Evolutionary conservation across 352 stramenopile species (phyloP).

Genomic region (Pythium diclinum): DNA sequence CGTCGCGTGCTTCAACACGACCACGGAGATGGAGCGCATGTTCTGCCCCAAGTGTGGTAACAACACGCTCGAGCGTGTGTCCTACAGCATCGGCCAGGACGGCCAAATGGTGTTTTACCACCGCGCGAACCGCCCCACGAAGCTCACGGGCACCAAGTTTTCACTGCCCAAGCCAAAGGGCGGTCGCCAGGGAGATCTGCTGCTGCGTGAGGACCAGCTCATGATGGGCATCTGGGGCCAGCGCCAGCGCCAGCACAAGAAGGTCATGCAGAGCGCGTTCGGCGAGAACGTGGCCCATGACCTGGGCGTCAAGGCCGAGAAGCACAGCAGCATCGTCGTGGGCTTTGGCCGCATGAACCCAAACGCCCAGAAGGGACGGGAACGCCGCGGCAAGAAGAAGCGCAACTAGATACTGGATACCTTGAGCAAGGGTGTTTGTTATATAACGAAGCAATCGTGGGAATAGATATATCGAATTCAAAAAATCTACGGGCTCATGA

Average conservation of each 20-base stretch:
- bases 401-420: slow-evolving; percentile 44
- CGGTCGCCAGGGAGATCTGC: slow-evolving; percentile 91
- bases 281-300: slow-evolving; percentile 93
- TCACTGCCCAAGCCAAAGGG: slow-evolving; percentile 95
- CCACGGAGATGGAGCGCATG: slow-evolving; percentile 88
- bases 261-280: slow-evolving; percentile 92
- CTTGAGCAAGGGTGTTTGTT: not conserved
- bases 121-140: slow-evolving; percentile 76
- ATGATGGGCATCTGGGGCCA: slow-evolving; percentile 96
- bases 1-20: slow-evolving; percentile 95
- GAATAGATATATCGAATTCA: slow-evolving; percentile 9
- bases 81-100: slow-evolving; percentile 92
- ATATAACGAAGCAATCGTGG: slow-evolving; percentile 9
- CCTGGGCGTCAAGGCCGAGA: slow-evolving; percentile 91
- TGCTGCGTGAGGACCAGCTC: slow-evolving; percentile 97
- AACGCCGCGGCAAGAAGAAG: slow-evolving; percentile 98
- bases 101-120: slow-evolving; percentile 88
- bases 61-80: slow-evolving; percentile 93
- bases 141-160: slow-evolving; percentile 96
- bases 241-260: slow-evolving; percentile 90
- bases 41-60: slow-evolving; percentile 98
- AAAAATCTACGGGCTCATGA: not conserved
- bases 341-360: slow-evolving; percentile 96
- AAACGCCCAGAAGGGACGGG: slow-evolving; percentile 94
- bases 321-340: slow-evolving; percentile 87